Evolutionary conservation across 2,329 filamentous ascomycete genomes (phyloP).

Genomic region (Epichloe hybrida): DNA sequence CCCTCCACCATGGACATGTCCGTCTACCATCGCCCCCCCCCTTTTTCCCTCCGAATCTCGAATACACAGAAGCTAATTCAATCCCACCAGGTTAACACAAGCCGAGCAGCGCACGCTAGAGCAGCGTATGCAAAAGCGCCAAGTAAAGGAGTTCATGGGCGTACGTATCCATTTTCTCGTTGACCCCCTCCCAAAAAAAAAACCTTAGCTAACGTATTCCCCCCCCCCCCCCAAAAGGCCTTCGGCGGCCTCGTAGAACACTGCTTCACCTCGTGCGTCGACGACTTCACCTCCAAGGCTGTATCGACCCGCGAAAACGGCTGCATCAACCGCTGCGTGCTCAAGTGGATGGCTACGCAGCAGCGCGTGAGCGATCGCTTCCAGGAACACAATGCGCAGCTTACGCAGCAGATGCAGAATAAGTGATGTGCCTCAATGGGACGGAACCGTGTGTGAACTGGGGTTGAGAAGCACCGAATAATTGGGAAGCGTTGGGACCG

Average conservation of each 20-base stretch:
- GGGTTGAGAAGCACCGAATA: neutral
- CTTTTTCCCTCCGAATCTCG: neutral
- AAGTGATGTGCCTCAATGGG: constrained; percentile 20
- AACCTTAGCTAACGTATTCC: no score
- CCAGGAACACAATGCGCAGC: constrained; percentile 54
- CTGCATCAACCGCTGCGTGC: constrained; percentile 88
- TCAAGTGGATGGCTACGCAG: constrained; percentile 88
- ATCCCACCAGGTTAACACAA: constrained; percentile 43
- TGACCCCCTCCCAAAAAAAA: no score
- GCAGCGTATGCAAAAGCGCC: constrained; percentile 89
- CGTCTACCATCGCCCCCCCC: neutral
- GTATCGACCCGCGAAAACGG: constrained; percentile 77
- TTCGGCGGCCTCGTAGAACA: constrained; percentile 46
- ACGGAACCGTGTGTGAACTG: neutral
- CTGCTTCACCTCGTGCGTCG: constrained; percentile 96
- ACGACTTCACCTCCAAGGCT: constrained; percentile 96
- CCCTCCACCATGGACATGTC: constrained; percentile 9
- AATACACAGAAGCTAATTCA: constrained; percentile 2
- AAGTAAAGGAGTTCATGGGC: constrained; percentile 98
- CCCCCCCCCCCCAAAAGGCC: constrained; percentile 16
- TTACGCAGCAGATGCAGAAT: constrained; percentile 36
- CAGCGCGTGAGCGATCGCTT: constrained; percentile 87
- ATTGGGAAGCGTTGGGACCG: neutral
- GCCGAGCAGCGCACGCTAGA: constrained; percentile 88
- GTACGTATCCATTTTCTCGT: constrained; percentile 39